phyloP scores from a whole-genome alignment of 768 basidiomycete species.

The Suillus tomentosus region DNA sequence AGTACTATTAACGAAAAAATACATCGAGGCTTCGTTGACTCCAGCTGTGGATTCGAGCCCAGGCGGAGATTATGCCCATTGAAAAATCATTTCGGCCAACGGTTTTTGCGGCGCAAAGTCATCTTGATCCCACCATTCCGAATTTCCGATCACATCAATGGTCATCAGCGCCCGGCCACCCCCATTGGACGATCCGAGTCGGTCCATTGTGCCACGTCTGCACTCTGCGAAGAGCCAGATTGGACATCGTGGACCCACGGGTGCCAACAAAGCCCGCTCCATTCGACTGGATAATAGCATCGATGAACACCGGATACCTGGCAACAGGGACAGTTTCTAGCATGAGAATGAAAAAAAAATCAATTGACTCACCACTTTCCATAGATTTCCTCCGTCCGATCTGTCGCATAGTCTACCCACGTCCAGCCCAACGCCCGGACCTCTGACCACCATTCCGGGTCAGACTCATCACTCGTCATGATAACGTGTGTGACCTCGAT shows the following conservation, averaged over 20 bases:
- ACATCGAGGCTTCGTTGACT: slow-evolving; percentile 51
- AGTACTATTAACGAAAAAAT: slow-evolving; percentile 43
- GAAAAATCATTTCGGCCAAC: not conserved
- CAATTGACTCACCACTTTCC: slow-evolving; percentile 49
- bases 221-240: slow-evolving; percentile 62
- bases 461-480: slow-evolving; percentile 64
- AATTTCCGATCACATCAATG: slow-evolving; percentile 36
- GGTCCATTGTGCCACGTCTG: slow-evolving; percentile 66
- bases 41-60: slow-evolving; percentile 57
- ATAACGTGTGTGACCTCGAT: slow-evolving; percentile 54
- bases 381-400: slow-evolving; percentile 44
- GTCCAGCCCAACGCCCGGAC: slow-evolving; percentile 54
- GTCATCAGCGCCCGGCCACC: slow-evolving; percentile 54
- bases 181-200: slow-evolving; percentile 58
- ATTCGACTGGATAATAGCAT: slow-evolving; percentile 69
- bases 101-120: not conserved
- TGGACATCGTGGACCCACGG: slow-evolving; percentile 69
- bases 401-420: slow-evolving; percentile 46
- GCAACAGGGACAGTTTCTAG: slow-evolving; percentile 1
- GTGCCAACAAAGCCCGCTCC: slow-evolving; percentile 75
- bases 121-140: not conserved
- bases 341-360: not conserved
- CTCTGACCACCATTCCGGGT: slow-evolving; percentile 58
- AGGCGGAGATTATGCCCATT: slow-evolving; percentile 40
- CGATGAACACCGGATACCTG: slow-evolving; percentile 73